phyloP scores from a whole-genome alignment of 768 basidiomycete species.

The Suillus luteus region DNA sequence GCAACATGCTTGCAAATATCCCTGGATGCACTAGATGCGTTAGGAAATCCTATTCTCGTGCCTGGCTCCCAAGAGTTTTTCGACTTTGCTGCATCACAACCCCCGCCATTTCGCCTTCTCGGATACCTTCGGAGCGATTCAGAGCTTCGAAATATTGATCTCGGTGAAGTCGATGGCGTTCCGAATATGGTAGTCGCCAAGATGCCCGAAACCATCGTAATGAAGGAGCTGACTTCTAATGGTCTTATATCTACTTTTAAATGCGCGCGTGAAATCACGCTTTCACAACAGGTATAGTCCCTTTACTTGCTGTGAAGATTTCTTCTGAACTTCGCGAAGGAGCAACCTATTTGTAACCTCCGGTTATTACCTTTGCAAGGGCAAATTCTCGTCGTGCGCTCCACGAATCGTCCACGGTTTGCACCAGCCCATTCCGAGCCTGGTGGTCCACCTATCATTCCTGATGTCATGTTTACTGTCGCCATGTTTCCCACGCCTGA shows the following conservation, averaged over 20 bases:
- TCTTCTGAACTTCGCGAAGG: constrained; percentile 31
- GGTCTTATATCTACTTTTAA: constrained; percentile 40
- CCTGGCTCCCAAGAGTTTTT: constrained; percentile 43
- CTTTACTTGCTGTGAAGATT: constrained; percentile 16
- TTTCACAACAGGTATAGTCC: constrained; percentile 22
- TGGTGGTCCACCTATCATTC: constrained; percentile 19
- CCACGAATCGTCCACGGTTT: constrained; percentile 27
- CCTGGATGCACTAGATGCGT: constrained; percentile 44
- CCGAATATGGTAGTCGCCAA: constrained; percentile 48
- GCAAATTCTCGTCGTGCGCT: constrained; percentile 54
- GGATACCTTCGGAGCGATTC: constrained; percentile 39
- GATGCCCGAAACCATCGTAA: constrained; percentile 41
- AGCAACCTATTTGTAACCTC: constrained; percentile 52
- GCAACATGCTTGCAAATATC: constrained; percentile 45
- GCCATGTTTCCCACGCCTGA: constrained; percentile 34
- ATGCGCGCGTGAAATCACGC: constrained; percentile 36
- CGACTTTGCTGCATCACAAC: constrained; percentile 35
- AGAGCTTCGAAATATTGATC: constrained; percentile 39
- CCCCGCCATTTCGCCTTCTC: constrained; percentile 44
- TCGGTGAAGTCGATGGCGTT: constrained; percentile 45
- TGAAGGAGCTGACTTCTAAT: constrained; percentile 42
- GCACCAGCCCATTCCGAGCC: constrained; percentile 7
- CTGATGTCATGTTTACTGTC: constrained; percentile 32
- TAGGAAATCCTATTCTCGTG: constrained; percentile 43
- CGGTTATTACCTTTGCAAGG: constrained; percentile 53